Evolutionary conservation across 805 yeast genomes (phyloP), one percentile per base, ranked within the genome.

Genomic region (Geotrichum ghanense): DNA sequence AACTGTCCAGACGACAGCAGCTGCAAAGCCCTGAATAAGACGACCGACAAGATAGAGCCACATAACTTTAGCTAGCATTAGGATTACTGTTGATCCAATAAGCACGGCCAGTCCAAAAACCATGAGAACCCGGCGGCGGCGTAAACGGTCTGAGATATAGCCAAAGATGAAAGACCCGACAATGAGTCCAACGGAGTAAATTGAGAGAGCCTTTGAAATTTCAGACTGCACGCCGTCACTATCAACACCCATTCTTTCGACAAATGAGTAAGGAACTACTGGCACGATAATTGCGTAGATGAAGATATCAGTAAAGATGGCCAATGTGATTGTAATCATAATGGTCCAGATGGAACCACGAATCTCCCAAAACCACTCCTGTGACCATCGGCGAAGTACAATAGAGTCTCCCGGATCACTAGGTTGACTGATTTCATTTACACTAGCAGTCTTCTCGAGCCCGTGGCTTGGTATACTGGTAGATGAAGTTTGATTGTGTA

Each of bases 1-100:
- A 6, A 59, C 64, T 2, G 60, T 54, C 68, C 68, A 63, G 19
- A 62, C 65, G 3, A 60, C 50, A 7, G 59, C 62, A 14, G 55
- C 65, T 16, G 67, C 56, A 5, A 59, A 34, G 6, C 68, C 68
- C 43, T 63, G 68, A 17, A 63, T 42, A 6, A 58, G 34, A 16
- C 68, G 54, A 22, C 65, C 67, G 21, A 56, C 46, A 26, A 56
- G 49, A 45, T 56, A 61, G 23, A 59, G 42, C 41, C 54, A 54
- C n/a, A 55, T 45, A 4, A 49, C 45, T n/a, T 44, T 49, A n/a
- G 63, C 51, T 37, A 62, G 51, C 34, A 56, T 52, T 4, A 61
- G 51, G 35, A 63, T 47, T n/a, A 56, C 42, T 0, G 67, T 62
- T 3, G 66, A 56, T 2, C 53, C 65, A 6, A 59, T 46, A 16